Conservation (phyloP, 108 stramenopile species). For the Conticribra weissflogii region DNA sequence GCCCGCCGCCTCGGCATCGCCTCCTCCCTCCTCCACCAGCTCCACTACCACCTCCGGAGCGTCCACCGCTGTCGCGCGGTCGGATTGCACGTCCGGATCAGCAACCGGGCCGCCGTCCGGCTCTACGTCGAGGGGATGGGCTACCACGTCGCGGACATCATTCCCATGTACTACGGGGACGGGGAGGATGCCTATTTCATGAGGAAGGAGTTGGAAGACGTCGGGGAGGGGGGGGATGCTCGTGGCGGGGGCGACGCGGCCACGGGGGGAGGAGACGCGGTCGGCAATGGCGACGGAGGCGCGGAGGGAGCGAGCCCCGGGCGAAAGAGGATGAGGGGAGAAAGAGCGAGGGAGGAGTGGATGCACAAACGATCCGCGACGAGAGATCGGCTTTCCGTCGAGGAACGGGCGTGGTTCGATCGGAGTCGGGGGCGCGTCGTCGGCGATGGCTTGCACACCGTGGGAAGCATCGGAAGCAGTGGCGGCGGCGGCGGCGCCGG, state of each 20-base stretch:
- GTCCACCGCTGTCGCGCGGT: constrained; percentile 57
- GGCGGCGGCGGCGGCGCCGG: neutral
- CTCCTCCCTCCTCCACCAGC: constrained; percentile 66
- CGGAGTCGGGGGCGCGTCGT: neutral
- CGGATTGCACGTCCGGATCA: constrained; percentile 81
- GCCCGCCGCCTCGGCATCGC: constrained; percentile 84
- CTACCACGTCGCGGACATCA: constrained; percentile 72
- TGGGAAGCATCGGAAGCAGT: neutral
- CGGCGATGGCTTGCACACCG: neutral
- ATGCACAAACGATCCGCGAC: constrained; percentile 24
- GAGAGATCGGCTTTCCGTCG: constrained; percentile 26
- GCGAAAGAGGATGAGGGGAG: constrained; percentile 17
- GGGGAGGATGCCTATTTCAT: constrained; percentile 93
- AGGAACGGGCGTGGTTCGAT: constrained; percentile 21
- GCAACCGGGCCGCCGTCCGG: constrained; percentile 72
- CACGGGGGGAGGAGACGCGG: no score
- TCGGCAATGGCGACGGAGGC: no score
- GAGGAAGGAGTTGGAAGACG: constrained; percentile 58
- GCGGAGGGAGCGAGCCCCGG: no score
- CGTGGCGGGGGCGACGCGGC: no score
- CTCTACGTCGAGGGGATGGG: constrained; percentile 72
- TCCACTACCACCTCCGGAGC: constrained; percentile 74
- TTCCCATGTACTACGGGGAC: constrained; percentile 87
- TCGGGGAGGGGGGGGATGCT: constrained; percentile 1
- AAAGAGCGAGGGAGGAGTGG: constrained; percentile 27